Percentiles rank a stretch among this genome's conserved stretches.
These are phyloP conservation scores for Vachellia collinsii DNA, from an alignment of 306 rosid genomes.

Conservation along the genomic window DNA sequence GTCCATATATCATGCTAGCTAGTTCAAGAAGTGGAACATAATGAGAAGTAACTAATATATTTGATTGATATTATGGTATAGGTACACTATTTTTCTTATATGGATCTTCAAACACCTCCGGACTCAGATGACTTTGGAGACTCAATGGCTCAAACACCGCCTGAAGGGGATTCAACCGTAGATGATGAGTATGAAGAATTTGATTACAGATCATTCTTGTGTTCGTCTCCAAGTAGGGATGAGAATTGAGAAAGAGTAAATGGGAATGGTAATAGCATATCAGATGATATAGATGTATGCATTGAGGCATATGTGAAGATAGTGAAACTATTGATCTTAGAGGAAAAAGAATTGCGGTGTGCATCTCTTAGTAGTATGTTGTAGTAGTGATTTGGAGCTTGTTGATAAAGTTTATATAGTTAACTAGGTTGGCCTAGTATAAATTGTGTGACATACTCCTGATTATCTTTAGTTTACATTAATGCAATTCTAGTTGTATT, in stretches of 20 bases:
- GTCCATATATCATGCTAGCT: neutral
- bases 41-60: neutral
- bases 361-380: neutral
- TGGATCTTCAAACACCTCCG: neutral
- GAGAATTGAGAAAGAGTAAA: neutral
- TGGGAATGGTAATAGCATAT: neutral
- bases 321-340: too few relatives aligned
- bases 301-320: neutral
- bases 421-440: too few relatives aligned
- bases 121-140: neutral
- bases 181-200: neutral
- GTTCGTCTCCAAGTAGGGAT: neutral
- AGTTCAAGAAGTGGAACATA: constrained; percentile 4
- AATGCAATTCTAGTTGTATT: neutral
- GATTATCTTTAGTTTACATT: neutral
- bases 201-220: neutral
- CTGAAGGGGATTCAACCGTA: neutral
- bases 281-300: too few relatives aligned
- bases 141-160: neutral
- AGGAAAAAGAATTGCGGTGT: neutral
- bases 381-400: too few relatives aligned
- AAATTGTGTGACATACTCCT: too few relatives aligned
- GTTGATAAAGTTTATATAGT: neutral
- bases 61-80: constrained; percentile 28
- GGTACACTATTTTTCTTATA: neutral